A percentile compares a stretch with the other conserved stretches of the same genome.
Evolutionary conservation across 1,284 basidiomycete species (phyloP).

Genomic region (Inonotus hispidus): DNA sequence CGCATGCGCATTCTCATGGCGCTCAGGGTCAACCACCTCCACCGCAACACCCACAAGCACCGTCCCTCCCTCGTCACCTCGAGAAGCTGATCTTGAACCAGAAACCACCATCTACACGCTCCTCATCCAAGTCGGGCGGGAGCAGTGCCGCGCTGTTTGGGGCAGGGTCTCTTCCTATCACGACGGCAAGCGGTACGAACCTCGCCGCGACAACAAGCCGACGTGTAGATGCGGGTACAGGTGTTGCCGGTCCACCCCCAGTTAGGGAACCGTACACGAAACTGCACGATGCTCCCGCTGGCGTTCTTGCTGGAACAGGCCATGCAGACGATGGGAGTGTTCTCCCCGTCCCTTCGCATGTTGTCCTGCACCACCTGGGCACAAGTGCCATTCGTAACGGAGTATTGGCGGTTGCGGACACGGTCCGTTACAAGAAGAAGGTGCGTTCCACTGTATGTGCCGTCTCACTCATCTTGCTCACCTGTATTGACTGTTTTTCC

Average conservation of each 20-base stretch:
- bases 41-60: constrained; percentile 79
- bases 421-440: constrained; percentile 92
- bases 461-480: neutral
- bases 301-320: constrained; percentile 27
- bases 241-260: constrained; percentile 28
- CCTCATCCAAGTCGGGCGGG: constrained; percentile 20
- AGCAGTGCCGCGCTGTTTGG: constrained; percentile 17
- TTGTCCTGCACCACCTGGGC: constrained; percentile 92
- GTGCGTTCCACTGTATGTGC: constrained; percentile 36
- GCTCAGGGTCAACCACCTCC: constrained; percentile 40
- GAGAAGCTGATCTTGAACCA: constrained; percentile 92
- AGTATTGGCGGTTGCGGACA: constrained; percentile 89
- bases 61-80: constrained; percentile 83
- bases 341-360: constrained; percentile 90
- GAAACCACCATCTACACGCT: constrained; percentile 26
- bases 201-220: constrained; percentile 30
- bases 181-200: constrained; percentile 41
- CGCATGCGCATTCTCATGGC: constrained; percentile 28
- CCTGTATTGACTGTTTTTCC: neutral
- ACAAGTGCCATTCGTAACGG: constrained; percentile 96
- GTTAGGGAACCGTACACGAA: constrained; percentile 26
- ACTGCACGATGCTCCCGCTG: constrained; percentile 24
- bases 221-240: constrained; percentile 28
- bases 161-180: constrained; percentile 30
- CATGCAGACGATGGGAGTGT: constrained; percentile 89